Evolutionary conservation across 257 asterid genomes (phyloP).

Genomic region (Coffea eugenioides): DNA sequence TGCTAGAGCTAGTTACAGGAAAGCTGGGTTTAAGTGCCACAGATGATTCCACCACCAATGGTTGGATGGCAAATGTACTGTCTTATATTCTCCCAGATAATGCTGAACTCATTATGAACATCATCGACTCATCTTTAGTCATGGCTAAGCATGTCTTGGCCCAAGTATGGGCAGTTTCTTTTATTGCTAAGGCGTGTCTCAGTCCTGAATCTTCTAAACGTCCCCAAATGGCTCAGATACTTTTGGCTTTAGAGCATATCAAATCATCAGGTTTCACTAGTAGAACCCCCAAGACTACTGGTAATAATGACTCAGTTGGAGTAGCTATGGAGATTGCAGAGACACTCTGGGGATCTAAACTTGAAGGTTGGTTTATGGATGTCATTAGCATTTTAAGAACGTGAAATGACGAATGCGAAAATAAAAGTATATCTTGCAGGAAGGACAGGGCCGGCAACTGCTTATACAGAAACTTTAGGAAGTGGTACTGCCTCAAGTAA

Average conservation of each 20-base stretch:
- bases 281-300: slow-evolving; percentile 44
- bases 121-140: neutral
- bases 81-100: slow-evolving; percentile 30
- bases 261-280: slow-evolving; percentile 64
- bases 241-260: slow-evolving; percentile 56
- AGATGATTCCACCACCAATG: slow-evolving; percentile 24
- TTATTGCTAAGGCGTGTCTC: too few species aligned
- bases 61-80: slow-evolving; percentile 4
- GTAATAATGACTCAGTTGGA: slow-evolving; percentile 65
- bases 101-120: neutral
- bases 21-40: neutral
- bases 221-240: slow-evolving; percentile 70
- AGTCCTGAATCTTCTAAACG: too few species aligned
- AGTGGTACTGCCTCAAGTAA: slow-evolving; percentile 30
- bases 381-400: neutral
- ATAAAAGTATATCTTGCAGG: slow-evolving; percentile 28
- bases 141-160: neutral
- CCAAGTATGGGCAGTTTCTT: too few species aligned
- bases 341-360: neutral
- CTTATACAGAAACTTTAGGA: slow-evolving; percentile 18
- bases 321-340: slow-evolving; percentile 29
- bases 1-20: slow-evolving; percentile 10
- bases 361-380: neutral
- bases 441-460: slow-evolving; percentile 32
- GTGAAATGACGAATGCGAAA: neutral